Conservation (phyloP, 2,329 filamentous ascomycete genomes). For the Sarocladiaceae sp. region DNA sequence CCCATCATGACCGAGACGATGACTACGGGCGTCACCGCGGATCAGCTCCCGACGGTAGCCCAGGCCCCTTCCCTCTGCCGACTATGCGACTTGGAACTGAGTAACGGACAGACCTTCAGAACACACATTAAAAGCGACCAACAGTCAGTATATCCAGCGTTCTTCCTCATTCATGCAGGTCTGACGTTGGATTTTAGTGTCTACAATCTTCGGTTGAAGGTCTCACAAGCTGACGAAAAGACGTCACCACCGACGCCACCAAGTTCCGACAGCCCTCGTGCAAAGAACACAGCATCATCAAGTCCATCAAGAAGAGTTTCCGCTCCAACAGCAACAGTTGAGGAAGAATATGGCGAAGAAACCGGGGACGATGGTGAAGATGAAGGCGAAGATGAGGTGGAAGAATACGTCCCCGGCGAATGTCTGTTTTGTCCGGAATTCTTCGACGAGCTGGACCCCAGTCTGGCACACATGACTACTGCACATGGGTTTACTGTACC, state of each 20-base stretch:
- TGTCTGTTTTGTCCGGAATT: constrained; percentile 37
- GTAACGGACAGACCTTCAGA: constrained; percentile 3
- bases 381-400: not conserved
- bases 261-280: not conserved
- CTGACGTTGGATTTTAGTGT: constrained; percentile 7
- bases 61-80: not conserved
- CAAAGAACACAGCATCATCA: not conserved
- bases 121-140: constrained; percentile 1
- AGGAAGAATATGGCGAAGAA: not conserved
- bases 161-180: not conserved
- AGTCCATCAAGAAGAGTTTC: not conserved
- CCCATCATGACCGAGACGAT: not conserved
- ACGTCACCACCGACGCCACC: constrained; percentile 3
- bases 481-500: constrained; percentile 41
- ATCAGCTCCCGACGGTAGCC: not conserved
- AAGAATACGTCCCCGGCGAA: constrained; percentile 20
- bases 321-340: not conserved
- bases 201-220: constrained; percentile 9
- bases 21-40: not conserved
- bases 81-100: constrained; percentile 3
- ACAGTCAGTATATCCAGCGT: not conserved
- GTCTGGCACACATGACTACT: constrained; percentile 41
- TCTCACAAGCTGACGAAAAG: constrained; percentile 6
- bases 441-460: constrained; percentile 26
- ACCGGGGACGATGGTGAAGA: not conserved